A percentile compares a stretch with the other conserved stretches of the same genome.
phyloP scores from a whole-genome alignment of 139 green algal species.

The Chlamydomonas sp. region DNA sequence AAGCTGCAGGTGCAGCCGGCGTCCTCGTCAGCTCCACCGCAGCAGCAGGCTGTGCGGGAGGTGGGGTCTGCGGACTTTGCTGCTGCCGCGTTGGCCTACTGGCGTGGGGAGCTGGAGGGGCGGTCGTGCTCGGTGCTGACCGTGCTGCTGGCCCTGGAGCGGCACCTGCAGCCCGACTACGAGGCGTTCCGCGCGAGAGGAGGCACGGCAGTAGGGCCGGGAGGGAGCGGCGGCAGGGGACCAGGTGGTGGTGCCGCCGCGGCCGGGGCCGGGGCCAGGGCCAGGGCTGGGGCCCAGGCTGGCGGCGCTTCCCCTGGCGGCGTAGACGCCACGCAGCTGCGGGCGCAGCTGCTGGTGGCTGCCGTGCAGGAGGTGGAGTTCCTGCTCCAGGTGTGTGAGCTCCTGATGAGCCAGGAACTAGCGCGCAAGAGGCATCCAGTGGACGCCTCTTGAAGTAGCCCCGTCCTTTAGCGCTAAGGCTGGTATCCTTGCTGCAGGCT shows the following conservation, averaged over 20 bases:
- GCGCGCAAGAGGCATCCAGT: neutral
- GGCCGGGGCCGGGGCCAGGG: neutral
- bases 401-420: neutral
- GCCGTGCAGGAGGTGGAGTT: neutral
- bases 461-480: too few species aligned
- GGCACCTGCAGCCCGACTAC: neutral
- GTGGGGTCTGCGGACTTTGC: neutral
- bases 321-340: conserved; percentile 14
- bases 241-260: neutral
- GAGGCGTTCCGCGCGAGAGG: neutral
- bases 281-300: too few species aligned
- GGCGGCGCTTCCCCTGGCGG: too few species aligned
- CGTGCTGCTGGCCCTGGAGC: neutral
- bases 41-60: neutral
- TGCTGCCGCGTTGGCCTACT: neutral
- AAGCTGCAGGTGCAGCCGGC: neutral
- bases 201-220: neutral
- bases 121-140: neutral
- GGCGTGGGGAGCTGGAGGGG: neutral
- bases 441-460: neutral
- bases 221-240: neutral
- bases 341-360: conserved; percentile 12
- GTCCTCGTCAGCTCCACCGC: too few species aligned
- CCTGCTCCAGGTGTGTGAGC: neutral
- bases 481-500: too few species aligned